Evolutionary conservation across 2,329 filamentous ascomycete species (phyloP).

Genomic region (Fusarium concolor): DNA sequence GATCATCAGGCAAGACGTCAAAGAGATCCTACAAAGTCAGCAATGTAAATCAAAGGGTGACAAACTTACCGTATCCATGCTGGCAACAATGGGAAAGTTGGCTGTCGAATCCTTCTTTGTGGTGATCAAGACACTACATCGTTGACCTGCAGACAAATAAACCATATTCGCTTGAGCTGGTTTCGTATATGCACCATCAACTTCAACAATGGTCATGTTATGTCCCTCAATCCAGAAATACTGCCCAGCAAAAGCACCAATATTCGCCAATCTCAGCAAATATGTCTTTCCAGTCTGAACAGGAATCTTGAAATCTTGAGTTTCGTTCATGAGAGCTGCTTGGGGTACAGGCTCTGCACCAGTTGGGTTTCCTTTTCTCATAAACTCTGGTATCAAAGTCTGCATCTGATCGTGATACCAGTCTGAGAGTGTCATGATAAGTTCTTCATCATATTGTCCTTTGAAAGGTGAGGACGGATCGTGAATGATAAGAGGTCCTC

Average conservation of each 20-base stretch:
- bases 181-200: conserved; percentile 78
- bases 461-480: conserved; percentile 69
- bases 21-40: conserved; percentile 67
- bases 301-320: conserved; percentile 66
- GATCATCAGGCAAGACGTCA: conserved; percentile 71
- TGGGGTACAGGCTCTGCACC: conserved; percentile 75
- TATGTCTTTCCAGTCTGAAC: conserved; percentile 73
- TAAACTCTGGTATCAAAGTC: conserved; percentile 59
- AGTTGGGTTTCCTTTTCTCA: conserved; percentile 66
- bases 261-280: conserved; percentile 63
- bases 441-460: conserved; percentile 70
- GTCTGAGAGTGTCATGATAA: conserved; percentile 75
- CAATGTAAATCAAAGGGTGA: neutral
- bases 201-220: conserved; percentile 76
- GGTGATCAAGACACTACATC: conserved; percentile 71
- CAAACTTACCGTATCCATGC: conserved; percentile 72
- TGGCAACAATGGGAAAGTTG: conserved; percentile 76
- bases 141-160: conserved; percentile 75
- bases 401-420: conserved; percentile 74
- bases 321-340: conserved; percentile 77
- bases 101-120: conserved; percentile 67
- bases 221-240: conserved; percentile 76
- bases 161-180: conserved; percentile 69
- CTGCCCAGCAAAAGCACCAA: conserved; percentile 76
- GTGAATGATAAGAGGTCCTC: conserved; percentile 73